Evolutionary conservation across 805 yeast genomes (phyloP), one percentile per base, ranked within the genome.

Genomic region (Candida pseudofarinosa): DNA sequence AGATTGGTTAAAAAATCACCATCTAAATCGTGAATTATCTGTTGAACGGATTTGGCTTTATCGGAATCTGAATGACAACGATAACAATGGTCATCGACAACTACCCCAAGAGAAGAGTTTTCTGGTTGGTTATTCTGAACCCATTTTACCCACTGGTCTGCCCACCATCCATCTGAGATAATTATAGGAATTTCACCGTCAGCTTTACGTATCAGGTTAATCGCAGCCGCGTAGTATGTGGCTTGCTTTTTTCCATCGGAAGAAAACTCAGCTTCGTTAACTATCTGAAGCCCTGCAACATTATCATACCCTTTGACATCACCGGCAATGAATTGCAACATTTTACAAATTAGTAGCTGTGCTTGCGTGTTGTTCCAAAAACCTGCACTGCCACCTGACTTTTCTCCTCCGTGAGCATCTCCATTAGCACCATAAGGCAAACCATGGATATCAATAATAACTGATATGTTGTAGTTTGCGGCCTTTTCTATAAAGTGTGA

Each of bases 131-230:
- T 73, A 28, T 65, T 56, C 39, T 73, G 74, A 6, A 88, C 60
- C 82, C 85, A 86, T 46, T 80, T 68, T 18, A 74, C 81, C 87
- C 89, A 87, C 56, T 79, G 86, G 49, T 77, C 76, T 4, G 93
- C 77, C 82, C 88, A 83, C 98, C 98, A 93, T 3, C 96, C 96
- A 59, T 91, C 98, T 1, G 96, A 87, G 30, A 91, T 85, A 14
- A 85, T 67, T 4, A 91, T 69, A 0, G 96, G 96, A 28, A 88
- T 62, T 2, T 62, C 62, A 1, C 60, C 38, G 55, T 87, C 84
- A 13, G 71, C 67, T 16, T 62, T 58, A 23, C 91, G 70, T 35
- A 91, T 82, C 33, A 74, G 72, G 28, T 70, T 67, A 31, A 80
- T 67, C 0, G 95, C 95, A 15, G 76, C 74, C 7, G 71, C 54